phyloP scores from a whole-genome alignment of 2,329 filamentous ascomycete genomes.

The Westerdykella sp. region DNA sequence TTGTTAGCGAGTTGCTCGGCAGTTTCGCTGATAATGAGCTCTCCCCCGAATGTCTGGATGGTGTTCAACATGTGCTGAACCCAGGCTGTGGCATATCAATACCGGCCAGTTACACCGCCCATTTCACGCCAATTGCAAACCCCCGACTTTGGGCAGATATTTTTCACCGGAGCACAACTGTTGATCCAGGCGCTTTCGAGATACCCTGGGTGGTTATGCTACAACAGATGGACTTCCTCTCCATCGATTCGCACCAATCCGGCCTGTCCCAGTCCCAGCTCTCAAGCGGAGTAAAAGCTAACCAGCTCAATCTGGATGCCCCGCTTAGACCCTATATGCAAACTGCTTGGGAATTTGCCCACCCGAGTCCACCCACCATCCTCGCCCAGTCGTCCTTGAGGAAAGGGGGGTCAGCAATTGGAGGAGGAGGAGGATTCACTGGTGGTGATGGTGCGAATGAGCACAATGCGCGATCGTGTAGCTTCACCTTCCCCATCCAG shows the following conservation, averaged over 20 bases:
- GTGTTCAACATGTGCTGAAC: slow-evolving; percentile 84
- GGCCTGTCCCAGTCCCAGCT: slow-evolving; percentile 48
- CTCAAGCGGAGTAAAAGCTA: slow-evolving; percentile 34
- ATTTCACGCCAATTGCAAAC: slow-evolving; percentile 84
- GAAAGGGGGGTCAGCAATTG: slow-evolving; percentile 58
- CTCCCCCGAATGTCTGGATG: slow-evolving; percentile 92
- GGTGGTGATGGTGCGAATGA: slow-evolving; percentile 79
- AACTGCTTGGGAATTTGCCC: slow-evolving; percentile 72
- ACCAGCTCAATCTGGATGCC: slow-evolving; percentile 26
- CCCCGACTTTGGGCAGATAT: slow-evolving; percentile 83
- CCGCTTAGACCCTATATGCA: slow-evolving; percentile 52
- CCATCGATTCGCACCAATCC: slow-evolving; percentile 42
- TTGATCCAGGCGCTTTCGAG: slow-evolving; percentile 68
- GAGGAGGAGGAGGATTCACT: slow-evolving; percentile 65
- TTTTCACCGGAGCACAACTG: slow-evolving; percentile 50
- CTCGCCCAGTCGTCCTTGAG: slow-evolving; percentile 52
- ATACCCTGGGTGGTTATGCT: slow-evolving; percentile 94
- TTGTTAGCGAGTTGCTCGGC: slow-evolving; percentile 88
- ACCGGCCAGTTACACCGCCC: slow-evolving; percentile 85
- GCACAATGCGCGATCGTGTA: slow-evolving; percentile 79
- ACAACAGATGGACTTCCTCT: slow-evolving; percentile 81
- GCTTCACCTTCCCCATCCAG: slow-evolving; percentile 69
- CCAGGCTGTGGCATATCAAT: slow-evolving; percentile 83
- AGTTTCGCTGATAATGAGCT: slow-evolving; percentile 97
- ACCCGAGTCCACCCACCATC: slow-evolving; percentile 60